These are phyloP conservation scores for Acarospora socialis DNA, from an alignment of 2,329 filamentous ascomycete genomes.

Conservation along the genomic window DNA sequence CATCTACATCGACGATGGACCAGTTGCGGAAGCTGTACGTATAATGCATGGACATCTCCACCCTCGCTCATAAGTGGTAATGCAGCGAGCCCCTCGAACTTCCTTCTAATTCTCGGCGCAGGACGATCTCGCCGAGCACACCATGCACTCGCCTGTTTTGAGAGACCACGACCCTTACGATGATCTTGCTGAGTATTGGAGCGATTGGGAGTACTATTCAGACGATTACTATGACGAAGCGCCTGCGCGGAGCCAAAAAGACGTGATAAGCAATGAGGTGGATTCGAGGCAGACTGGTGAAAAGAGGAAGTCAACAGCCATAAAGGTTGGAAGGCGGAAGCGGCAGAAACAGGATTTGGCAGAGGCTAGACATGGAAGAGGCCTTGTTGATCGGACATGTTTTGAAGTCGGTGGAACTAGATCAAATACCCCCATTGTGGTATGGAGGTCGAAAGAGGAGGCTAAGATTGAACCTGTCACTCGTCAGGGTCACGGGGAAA, in stretches of 20 bases:
- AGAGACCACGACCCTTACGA: conserved; percentile 25
- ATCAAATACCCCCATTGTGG: conserved; percentile 1
- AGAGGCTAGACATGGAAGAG: no score
- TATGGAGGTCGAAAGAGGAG: conserved; percentile 7
- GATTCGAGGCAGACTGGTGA: background rate
- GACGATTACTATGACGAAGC: conserved; percentile 18
- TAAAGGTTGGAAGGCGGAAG: background rate
- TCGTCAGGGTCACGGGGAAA: conserved; percentile 23
- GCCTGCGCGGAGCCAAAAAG: conserved; percentile 1
- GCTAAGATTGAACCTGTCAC: conserved; percentile 2
- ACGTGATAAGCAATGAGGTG: background rate
- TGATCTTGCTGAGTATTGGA: conserved; percentile 27
- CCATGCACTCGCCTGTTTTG: conserved; percentile 26
- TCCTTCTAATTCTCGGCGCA: conserved; percentile 10
- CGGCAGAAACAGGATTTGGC: background rate
- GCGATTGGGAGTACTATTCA: conserved; percentile 24
- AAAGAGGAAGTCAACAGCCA: background rate
- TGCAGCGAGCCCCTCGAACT: conserved; percentile 1
- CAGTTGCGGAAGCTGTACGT: conserved; percentile 8
- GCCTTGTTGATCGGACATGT: no score
- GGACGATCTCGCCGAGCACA: conserved; percentile 30
- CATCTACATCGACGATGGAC: conserved; percentile 4
- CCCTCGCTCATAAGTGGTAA: background rate
- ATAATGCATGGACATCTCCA: no score
- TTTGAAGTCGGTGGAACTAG: no score